Base-by-base conservation (phyloP, 1,284 basidiomycete species). In the Pseudozyma hubeiensis region DNA sequence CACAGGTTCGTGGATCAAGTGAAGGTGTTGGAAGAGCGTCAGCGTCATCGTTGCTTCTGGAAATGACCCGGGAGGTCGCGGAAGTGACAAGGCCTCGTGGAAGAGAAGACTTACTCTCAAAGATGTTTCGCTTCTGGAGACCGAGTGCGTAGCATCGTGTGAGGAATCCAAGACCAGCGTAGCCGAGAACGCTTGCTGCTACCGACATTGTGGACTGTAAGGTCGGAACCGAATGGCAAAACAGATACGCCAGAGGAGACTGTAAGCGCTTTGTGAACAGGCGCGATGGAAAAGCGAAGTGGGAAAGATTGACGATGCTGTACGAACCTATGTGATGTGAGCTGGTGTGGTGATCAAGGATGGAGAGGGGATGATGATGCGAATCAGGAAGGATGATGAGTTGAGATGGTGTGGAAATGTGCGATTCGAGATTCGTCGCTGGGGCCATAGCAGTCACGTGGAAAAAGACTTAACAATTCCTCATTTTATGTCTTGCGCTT, bases 101-200 rank as follows among this genome's bases (percentile, higher is more conserved):
- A 9, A 13, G 37, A 4, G 13, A 24, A 24, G 4, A 83, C 82
- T 66, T 57, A 84, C 82, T 82, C 40, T 84, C 82, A 16, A 84
- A 75, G 49, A 83, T 80, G 72, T 83, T 83, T 33, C 82, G 58
- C 76, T 81, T 81, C 66, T 84, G 82, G 45, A 84, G 58, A 50
- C 81, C 82, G 17, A 84, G 77, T 6, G 79, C 80, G 43, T 80
- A 83, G 75, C 80, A 83, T 33, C 82, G 76, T 50, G 82, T 81
- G 37, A 81, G 56, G 64, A 84, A 83, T 10, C 82, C 82, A 47
- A 83, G 64, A 9, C 80, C 76, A 39, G 82, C 80, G 55, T 80
- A 84, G 17, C 82, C 80, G 45, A 83, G 71, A 51, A 81, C 81
- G 69, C 77, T 82, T 65, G 65, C 63, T 69, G 62, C 66, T 48